Conservation (phyloP, 2,329 filamentous ascomycete species). For the Colletotrichum sp. region DNA sequence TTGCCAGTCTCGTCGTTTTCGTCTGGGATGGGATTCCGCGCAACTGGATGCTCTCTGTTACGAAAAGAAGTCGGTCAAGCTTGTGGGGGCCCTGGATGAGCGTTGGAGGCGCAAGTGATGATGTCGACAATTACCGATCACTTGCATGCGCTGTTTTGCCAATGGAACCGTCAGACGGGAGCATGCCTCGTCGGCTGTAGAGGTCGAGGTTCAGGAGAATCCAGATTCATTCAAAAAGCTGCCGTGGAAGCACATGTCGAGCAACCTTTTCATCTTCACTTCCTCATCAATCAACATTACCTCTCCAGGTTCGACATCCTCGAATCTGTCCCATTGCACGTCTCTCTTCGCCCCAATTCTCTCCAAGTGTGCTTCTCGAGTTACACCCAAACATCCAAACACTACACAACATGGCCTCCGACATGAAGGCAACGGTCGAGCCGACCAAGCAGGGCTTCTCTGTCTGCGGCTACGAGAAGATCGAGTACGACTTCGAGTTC, state of each 20-base stretch:
- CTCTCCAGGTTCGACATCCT: not conserved
- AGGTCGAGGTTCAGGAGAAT: not conserved
- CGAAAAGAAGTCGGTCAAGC: not conserved
- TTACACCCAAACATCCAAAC: not conserved
- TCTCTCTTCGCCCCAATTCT: not conserved
- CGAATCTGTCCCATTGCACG: not conserved
- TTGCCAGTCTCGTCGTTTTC: not conserved
- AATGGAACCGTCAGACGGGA: not conserved
- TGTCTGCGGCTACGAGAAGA: constrained; percentile 77
- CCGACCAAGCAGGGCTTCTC: constrained; percentile 71
- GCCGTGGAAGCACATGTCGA: not conserved
- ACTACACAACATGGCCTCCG: constrained; percentile 60
- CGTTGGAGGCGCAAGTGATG: constrained; percentile 18
- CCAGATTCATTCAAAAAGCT: constrained; percentile 5
- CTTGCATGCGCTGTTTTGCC: not conserved
- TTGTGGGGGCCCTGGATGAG: not conserved
- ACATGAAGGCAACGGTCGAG: constrained; percentile 69
- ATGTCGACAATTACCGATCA: constrained; percentile 13
- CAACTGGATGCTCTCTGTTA: not conserved
- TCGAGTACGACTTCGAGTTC: constrained; percentile 77
- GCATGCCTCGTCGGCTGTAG: not conserved
- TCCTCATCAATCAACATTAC: not conserved
- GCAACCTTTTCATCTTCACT: not conserved
- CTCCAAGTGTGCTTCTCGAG: not conserved
- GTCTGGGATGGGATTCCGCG: not conserved